Base-by-base conservation (phyloP, 768 basidiomycete species). In the Tulasnella sp. region DNA sequence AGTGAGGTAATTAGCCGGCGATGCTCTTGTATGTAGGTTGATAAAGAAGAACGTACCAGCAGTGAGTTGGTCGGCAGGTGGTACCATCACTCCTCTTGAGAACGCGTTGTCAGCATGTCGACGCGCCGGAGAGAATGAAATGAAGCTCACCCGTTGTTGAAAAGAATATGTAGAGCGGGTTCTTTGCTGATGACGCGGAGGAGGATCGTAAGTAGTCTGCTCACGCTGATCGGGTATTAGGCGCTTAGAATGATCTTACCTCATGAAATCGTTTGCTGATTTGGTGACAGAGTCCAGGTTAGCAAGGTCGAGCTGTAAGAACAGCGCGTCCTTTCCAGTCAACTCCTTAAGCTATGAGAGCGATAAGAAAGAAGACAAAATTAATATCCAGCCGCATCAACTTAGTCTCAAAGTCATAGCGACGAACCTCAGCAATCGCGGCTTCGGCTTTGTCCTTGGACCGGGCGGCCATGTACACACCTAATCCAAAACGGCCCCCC, bases 101-200 rank as follows among this genome's bases (percentile, higher is more conserved):
- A 16, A 47, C 16, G 7, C 11, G 37, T 70, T 14, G 22, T n/a
- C 47, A 36, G 17, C 39, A 29, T 14, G 14, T 59, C 35, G 44
- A 39, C 37, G 1, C 9, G 8, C 37, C 1, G 34, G 44, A 22
- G 17, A 32, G 11, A 35, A 32, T 22, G 59, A 35, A n/a, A 16
- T 6, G 70, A 0, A n/a, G 76, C 85, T 69, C 65, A 86, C 84
- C 81, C 86, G 62, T 83, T 86, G 72, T 86, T 85, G 78, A 84
- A 82, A 8, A 88, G 78, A 5, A 85, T 79, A 68, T 87, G 80
- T 19, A 88, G 77, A 68, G 80, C 77, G 1, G 74, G 78, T 74
- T 87, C 86, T 73, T 82, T 82, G 36, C 82, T 84, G 52, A 1
- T 19, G 39, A 32, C 3, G 26, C 26, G 26, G 47, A 26, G 34